Evolutionary conservation across 2,329 filamentous ascomycete genomes (phyloP).

Genomic region (Polytolypa hystricis): DNA sequence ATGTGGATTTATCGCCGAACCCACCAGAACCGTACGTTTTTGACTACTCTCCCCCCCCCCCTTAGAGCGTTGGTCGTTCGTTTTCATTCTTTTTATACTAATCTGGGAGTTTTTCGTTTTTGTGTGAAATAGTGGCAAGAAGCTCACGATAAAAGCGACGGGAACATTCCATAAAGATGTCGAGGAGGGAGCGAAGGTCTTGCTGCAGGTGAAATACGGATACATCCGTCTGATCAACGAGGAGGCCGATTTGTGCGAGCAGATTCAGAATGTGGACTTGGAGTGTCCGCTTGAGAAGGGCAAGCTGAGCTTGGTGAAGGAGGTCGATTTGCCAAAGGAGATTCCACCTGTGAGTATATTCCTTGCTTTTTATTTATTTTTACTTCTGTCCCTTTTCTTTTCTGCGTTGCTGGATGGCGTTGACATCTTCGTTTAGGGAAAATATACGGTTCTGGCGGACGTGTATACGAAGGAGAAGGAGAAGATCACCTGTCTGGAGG

Average conservation of each 20-base stretch:
- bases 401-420: slow-evolving; percentile 5
- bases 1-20: slow-evolving; percentile 73
- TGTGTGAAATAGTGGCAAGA: slow-evolving; percentile 55
- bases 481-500: slow-evolving; percentile 78
- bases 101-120: slow-evolving; percentile 15
- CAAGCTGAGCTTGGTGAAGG: slow-evolving; percentile 60
- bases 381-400: slow-evolving; percentile 6
- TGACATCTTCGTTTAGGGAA: slow-evolving; percentile 48
- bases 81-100: slow-evolving; percentile 1
- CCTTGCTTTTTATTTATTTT: background rate
- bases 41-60: slow-evolving; percentile 1
- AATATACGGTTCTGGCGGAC: slow-evolving; percentile 79
- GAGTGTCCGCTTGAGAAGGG: slow-evolving; percentile 81
- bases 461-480: slow-evolving; percentile 62
- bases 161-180: slow-evolving; percentile 66
- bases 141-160: slow-evolving; percentile 65
- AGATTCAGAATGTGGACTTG: slow-evolving; percentile 77
- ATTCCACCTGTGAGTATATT: slow-evolving; percentile 68
- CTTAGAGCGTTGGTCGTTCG: too few species aligned
- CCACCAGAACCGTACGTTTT: slow-evolving; percentile 69
- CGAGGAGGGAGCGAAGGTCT: slow-evolving; percentile 67
- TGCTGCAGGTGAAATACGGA: slow-evolving; percentile 83
- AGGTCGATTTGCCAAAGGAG: slow-evolving; percentile 70
- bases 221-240: slow-evolving; percentile 80
- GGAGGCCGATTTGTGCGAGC: slow-evolving; percentile 74